These are phyloP conservation scores for Dactylonectria estremocensis DNA, from an alignment of 2,329 filamentous ascomycete species.

Conservation along the genomic window DNA sequence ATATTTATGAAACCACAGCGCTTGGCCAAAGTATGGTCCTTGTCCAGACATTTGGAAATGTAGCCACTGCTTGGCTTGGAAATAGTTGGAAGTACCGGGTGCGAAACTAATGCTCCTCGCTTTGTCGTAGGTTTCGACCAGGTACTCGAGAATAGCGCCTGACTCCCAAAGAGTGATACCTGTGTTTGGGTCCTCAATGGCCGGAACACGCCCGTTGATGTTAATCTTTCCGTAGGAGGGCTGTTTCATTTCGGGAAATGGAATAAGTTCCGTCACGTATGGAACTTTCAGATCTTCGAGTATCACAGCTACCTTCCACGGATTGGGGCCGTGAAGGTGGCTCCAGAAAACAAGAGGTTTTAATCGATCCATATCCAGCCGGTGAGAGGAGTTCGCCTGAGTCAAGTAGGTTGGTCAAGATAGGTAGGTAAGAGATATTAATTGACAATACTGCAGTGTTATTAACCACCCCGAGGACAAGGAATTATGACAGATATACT, in stretches of 20 bases:
- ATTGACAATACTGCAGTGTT: no score
- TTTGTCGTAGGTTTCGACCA: constrained; percentile 50
- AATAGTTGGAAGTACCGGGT: neutral
- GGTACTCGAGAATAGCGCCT: constrained; percentile 51
- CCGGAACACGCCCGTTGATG: constrained; percentile 54
- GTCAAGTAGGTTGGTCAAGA: no score
- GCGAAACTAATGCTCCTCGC: constrained; percentile 10
- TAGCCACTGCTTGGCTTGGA: neutral
- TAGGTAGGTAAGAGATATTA: no score
- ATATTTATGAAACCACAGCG: neutral
- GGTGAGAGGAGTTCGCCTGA: no score
- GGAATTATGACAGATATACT: no score
- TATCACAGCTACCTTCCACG: neutral
- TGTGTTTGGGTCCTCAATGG: constrained; percentile 55
- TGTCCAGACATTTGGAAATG: constrained; percentile 5
- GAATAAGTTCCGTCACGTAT: neutral
- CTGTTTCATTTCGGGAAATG: neutral
- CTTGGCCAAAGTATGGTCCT: neutral
- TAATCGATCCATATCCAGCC: neutral
- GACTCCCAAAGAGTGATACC: constrained; percentile 45
- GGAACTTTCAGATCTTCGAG: neutral
- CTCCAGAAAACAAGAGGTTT: neutral
- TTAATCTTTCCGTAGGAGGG: constrained; percentile 43
- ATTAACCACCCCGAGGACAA: no score
- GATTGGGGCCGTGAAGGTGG: neutral